phyloP scores from a whole-genome alignment of 208 protist species.

The Herpetomonas tarakana region DNA sequence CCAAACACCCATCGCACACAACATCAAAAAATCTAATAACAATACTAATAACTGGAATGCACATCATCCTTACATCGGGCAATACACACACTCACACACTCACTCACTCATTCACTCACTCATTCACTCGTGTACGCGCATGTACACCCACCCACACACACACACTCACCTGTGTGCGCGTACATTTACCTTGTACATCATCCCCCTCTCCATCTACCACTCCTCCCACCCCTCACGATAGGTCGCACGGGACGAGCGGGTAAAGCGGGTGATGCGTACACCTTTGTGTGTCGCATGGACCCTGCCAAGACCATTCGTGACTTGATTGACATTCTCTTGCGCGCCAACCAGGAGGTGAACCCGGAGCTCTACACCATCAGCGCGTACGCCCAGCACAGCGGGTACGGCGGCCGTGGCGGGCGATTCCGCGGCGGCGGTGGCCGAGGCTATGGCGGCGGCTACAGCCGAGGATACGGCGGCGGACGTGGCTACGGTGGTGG shows the following conservation, averaged over 20 bases:
- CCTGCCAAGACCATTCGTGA: slow-evolving; percentile 76
- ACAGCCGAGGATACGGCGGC: slow-evolving; percentile 14
- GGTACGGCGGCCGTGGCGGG: slow-evolving; percentile 25
- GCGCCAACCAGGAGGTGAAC: slow-evolving; percentile 64
- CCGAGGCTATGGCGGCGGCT: slow-evolving; percentile 20
- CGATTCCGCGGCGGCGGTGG: slow-evolving; percentile 23
- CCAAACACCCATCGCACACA: too few relatives aligned
- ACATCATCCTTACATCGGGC: too few relatives aligned
- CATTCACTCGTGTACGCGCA: too few relatives aligned
- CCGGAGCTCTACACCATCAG: slow-evolving; percentile 59
- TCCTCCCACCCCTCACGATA: slow-evolving; percentile 5
- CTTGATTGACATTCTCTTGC: slow-evolving; percentile 62
- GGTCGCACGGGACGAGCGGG: slow-evolving; percentile 89
- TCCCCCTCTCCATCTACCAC: too few relatives aligned
- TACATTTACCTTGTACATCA: too few relatives aligned
- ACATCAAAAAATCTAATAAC: too few relatives aligned
- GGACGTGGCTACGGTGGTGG: slow-evolving; percentile 18
- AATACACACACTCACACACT: too few relatives aligned
- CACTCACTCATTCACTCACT: too few relatives aligned
- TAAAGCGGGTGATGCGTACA: slow-evolving; percentile 82
- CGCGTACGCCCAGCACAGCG: slow-evolving; percentile 2
- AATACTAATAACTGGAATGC: too few relatives aligned
- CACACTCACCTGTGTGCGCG: too few relatives aligned
- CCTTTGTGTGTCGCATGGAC: slow-evolving; percentile 71
- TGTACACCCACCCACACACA: too few relatives aligned